phyloP scores from a whole-genome alignment of 2,329 filamentous ascomycete genomes.

The Claviceps pusilla region DNA sequence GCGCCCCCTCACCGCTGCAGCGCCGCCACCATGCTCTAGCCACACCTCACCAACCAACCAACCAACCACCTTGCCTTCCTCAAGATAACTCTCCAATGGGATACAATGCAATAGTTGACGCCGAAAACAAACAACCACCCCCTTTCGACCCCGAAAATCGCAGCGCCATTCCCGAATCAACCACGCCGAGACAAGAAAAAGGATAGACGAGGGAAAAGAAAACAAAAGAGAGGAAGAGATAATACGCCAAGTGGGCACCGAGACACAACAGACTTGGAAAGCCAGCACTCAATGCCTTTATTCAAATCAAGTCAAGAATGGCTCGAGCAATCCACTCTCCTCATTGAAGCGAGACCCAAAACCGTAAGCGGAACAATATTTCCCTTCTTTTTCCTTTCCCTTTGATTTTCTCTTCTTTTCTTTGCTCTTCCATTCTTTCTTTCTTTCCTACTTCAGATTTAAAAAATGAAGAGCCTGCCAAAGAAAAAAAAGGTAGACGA shows the following conservation, averaged over 20 bases:
- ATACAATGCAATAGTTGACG: neutral
- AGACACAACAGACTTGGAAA: neutral
- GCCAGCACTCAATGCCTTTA: slow-evolving; percentile 51
- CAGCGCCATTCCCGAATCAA: neutral
- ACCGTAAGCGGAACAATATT: slow-evolving; percentile 43
- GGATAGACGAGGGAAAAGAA: neutral
- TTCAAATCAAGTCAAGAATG: slow-evolving; percentile 76
- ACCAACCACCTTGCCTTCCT: neutral
- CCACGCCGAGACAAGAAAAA: neutral
- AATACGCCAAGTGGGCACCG: neutral
- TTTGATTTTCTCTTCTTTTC: no score
- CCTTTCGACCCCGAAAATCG: neutral
- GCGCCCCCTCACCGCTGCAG: neutral
- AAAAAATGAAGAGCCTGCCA: neutral
- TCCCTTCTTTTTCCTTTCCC: neutral
- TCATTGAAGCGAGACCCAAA: slow-evolving; percentile 72
- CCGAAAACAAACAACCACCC: neutral
- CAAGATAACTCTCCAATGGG: neutral
- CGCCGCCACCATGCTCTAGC: no score
- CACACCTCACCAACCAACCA: no score
- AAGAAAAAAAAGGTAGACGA: neutral
- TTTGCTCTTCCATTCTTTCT: no score
- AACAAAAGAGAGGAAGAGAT: neutral
- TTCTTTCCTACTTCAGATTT: no score
- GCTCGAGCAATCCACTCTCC: slow-evolving; percentile 72